Percentiles rank a stretch among this genome's conserved stretches.
These are phyloP conservation scores for Penicillium taxi DNA, from an alignment of 495 filamentous ascomycete species.

Conservation along the genomic window DNA sequence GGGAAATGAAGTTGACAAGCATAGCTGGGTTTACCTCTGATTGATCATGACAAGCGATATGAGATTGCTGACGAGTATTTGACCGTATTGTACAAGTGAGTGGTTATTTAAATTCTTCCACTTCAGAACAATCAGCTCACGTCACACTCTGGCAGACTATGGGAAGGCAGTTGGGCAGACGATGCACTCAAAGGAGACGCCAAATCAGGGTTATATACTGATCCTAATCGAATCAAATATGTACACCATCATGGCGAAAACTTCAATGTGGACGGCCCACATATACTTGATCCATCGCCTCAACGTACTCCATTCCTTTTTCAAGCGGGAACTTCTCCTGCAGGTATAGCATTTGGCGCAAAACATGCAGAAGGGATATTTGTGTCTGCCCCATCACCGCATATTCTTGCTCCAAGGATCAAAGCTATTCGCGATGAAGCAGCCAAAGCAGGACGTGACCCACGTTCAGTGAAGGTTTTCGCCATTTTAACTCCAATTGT, in stretches of 20 bases:
- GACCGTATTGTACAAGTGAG: slow-evolving; percentile 34
- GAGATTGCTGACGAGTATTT: slow-evolving; percentile 46
- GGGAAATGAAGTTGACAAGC: slow-evolving; percentile 1
- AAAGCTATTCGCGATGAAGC: slow-evolving; percentile 8
- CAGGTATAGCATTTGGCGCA: slow-evolving; percentile 44
- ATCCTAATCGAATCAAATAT: slow-evolving; percentile 39
- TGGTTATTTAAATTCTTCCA: too few species aligned
- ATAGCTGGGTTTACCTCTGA: slow-evolving; percentile 5
- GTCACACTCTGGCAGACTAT: slow-evolving; percentile 33
- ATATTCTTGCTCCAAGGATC: slow-evolving; percentile 6
- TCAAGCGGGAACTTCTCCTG: slow-evolving; percentile 40
- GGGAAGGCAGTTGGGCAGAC: slow-evolving; percentile 47
- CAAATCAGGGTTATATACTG: slow-evolving; percentile 34
- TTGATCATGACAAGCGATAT: slow-evolving; percentile 46
- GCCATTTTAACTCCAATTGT: slow-evolving; percentile 31
- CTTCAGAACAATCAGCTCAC: too few species aligned
- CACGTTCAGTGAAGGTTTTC: slow-evolving; percentile 32
- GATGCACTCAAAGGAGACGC: slow-evolving; percentile 35
- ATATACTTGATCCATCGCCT: slow-evolving; percentile 43
- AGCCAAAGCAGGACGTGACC: slow-evolving; percentile 24
- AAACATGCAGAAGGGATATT: slow-evolving; percentile 51
- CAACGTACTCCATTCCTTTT: slow-evolving; percentile 50
- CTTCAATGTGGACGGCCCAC: slow-evolving; percentile 35
- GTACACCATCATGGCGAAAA: slow-evolving; percentile 46
- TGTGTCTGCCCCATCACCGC: slow-evolving; percentile 30